Conservation (phyloP, 148 eudicot species). For the Diospyros lotus region DNA sequence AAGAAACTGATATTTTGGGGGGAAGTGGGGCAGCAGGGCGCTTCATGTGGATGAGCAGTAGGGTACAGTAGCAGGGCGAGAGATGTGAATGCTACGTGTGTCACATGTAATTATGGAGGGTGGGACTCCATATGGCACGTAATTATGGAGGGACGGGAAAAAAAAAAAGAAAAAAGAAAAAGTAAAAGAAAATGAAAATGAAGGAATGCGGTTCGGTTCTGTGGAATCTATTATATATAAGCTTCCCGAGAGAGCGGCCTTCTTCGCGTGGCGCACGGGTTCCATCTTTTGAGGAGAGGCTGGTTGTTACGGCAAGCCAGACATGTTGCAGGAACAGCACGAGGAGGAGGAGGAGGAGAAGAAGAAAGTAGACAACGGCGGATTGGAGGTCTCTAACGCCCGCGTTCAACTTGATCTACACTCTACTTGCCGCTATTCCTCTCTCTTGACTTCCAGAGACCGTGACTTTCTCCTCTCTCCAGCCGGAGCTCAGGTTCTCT, state of each 20-base stretch:
- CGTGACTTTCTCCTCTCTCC: constrained; percentile 67
- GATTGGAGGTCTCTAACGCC: neutral
- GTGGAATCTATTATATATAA: neutral
- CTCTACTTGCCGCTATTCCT: constrained; percentile 20
- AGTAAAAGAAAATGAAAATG: neutral
- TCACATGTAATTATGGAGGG: too few relatives aligned
- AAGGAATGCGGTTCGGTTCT: neutral
- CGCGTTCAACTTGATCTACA: neutral
- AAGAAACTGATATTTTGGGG: too few relatives aligned
- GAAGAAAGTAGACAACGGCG: constrained; percentile 7
- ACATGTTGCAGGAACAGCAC: constrained; percentile 11
- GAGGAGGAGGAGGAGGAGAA: constrained; percentile 21
- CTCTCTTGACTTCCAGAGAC: constrained; percentile 48
- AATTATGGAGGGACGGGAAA: too few relatives aligned
- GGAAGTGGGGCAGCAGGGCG: too few relatives aligned
- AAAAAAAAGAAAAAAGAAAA: neutral
- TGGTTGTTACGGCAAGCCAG: too few relatives aligned
- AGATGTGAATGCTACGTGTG: too few relatives aligned
- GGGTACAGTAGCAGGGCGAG: too few relatives aligned
- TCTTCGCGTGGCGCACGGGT: neutral
- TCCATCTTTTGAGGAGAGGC: constrained; percentile 7
- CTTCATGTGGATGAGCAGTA: too few relatives aligned
- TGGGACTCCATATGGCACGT: too few relatives aligned
- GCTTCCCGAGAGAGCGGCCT: neutral
- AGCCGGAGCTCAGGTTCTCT: constrained; percentile 46